A percentile compares a stretch with the other conserved stretches of the same genome.
These are phyloP conservation scores for Alternaria dauci DNA, from an alignment of 2,329 filamentous ascomycete genomes.

Conservation along the genomic window DNA sequence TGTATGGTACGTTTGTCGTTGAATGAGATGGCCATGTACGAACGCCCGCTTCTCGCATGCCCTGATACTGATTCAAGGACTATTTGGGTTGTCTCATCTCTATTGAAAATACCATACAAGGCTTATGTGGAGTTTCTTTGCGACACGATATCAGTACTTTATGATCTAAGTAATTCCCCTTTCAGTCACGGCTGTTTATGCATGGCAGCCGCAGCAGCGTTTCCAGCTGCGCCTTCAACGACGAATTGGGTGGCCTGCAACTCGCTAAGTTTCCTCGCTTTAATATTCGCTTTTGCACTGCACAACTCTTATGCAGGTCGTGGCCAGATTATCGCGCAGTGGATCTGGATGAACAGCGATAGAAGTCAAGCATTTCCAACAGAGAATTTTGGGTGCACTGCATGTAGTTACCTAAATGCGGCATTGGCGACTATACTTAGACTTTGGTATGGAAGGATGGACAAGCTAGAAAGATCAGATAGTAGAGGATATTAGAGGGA, in stretches of 20 bases:
- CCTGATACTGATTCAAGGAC: too few species aligned
- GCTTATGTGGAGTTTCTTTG: neutral
- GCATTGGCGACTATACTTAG: conserved; percentile 5
- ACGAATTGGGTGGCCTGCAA: conserved; percentile 11
- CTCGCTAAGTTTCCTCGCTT: conserved; percentile 10
- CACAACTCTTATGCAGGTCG: conserved; percentile 7
- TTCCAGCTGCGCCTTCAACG: conserved; percentile 13
- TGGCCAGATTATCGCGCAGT: conserved; percentile 7
- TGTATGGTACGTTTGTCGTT: conserved; percentile 34
- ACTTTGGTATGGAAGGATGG: conserved; percentile 8
- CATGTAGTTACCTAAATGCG: conserved; percentile 4
- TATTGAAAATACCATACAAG: neutral
- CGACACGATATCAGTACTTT: too few species aligned
- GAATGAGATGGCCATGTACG: neutral
- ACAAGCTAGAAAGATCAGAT: conserved; percentile 6
- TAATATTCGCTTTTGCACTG: conserved; percentile 7
- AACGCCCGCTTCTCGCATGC: neutral
- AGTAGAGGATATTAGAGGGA: conserved; percentile 5
- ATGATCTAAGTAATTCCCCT: too few species aligned
- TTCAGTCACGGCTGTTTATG: conserved; percentile 3
- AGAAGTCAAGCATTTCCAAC: neutral
- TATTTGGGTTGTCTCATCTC: too few species aligned
- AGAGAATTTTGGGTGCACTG: conserved; percentile 3
- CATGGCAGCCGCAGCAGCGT: conserved; percentile 9
- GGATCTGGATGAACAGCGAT: conserved; percentile 7